Evolutionary conservation across 208 protist genomes (phyloP), one percentile per base, ranked within the genome.

Genomic region (Acanthamoeba castellanii): DNA sequence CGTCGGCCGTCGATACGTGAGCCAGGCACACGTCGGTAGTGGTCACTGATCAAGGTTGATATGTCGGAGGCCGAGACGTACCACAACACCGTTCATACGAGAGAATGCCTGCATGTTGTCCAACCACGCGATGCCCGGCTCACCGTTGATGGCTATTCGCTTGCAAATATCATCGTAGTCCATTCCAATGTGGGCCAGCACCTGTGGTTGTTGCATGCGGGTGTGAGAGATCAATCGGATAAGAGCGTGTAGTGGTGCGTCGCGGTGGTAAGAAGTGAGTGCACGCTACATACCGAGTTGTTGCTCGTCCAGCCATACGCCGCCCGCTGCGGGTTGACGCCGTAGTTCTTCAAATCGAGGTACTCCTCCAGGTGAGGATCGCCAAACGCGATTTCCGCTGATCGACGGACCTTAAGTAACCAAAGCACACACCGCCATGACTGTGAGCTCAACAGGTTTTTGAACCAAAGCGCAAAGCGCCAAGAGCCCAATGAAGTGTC

Each of bases 341-440:
- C 84, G 87, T 98, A 98, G 76, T 98, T 98, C 78, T 98, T 98
- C 16, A 98, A 92, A 91, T 98, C 89, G 0, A 98, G 70, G 87
- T 97, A 98, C 59, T 98, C 98, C 20, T 96, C 66, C 27, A 30
- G 66, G 25, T 94, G 7, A 2, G 96, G 82, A 34, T 96, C 88
- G 52, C 98, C 98, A 94, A 98, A 98, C 13, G 97, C 96, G 95
- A 98, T 98, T 57, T 98, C 97, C 3, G 98, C 98, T 25, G 97
- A 96, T 74, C 95, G 94, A 45, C 98, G 93, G 27, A 97, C 95
- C 93, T 96, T 5, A 14, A 25, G 42, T 9, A 52, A 59, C 14
- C 0, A n/a, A n/a, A 30, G 9, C 45, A 45, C 42, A 45, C 4
- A 45, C 42, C 42, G 42, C 4, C 42, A 45, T 45, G 45, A 50